Evolutionary conservation across 495 filamentous ascomycete species (phyloP).

Genomic region (Daldinia childiae): DNA sequence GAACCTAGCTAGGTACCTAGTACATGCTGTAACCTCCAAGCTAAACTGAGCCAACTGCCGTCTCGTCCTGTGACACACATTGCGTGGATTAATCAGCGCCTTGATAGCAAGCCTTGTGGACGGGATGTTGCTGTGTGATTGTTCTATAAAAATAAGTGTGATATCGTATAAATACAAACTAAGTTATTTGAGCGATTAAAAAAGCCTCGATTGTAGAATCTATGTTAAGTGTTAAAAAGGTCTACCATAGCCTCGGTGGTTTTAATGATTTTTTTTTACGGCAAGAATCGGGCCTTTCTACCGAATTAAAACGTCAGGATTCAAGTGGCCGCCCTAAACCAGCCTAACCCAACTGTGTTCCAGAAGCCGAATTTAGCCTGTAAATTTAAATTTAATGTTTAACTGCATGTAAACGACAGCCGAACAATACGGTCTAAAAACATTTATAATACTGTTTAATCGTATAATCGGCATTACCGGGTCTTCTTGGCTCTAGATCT

Average conservation of each 20-base stretch:
- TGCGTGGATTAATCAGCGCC: conserved; percentile 9
- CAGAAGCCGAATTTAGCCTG: conserved; percentile 41
- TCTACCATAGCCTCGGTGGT: conserved; percentile 38
- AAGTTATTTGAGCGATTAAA: conserved; percentile 35
- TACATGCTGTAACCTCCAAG: neutral
- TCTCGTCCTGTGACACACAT: conserved; percentile 7
- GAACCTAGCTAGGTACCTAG: neutral
- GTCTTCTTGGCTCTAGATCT: conserved; percentile 35
- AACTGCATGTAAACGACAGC: conserved; percentile 15
- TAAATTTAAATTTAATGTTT: conserved; percentile 23
- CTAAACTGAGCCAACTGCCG: neutral
- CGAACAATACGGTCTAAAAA: neutral
- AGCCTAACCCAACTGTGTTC: conserved; percentile 14
- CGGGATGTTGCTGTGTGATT: neutral
- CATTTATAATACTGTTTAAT: conserved; percentile 20
- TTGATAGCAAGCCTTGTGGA: neutral
- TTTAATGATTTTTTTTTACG: conserved; percentile 34
- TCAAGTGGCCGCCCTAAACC: conserved; percentile 18
- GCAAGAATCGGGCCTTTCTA: conserved; percentile 38
- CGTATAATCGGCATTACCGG: conserved; percentile 44
- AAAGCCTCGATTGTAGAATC: conserved; percentile 7
- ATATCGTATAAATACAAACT: conserved; percentile 23
- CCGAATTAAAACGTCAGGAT: conserved; percentile 32
- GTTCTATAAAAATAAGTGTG: conserved; percentile 1
- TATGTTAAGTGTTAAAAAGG: conserved; percentile 5